A percentile compares a stretch with the other conserved stretches of the same genome.
These are phyloP conservation scores for Dactylellina cionopaga DNA, from an alignment of 2,329 filamentous ascomycete species.

Conservation along the genomic window DNA sequence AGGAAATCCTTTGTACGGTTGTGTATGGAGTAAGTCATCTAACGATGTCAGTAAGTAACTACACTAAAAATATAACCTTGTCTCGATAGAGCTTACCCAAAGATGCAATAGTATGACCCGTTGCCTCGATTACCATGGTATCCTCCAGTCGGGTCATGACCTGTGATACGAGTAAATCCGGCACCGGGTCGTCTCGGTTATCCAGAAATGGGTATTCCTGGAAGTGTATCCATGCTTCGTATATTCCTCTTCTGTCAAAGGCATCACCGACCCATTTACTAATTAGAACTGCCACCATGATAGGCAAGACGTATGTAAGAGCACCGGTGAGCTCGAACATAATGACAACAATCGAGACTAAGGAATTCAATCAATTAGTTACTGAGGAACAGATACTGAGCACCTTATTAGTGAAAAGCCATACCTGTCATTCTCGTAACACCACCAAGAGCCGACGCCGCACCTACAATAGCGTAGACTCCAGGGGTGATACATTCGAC, in stretches of 20 bases:
- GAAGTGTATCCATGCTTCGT: conserved; percentile 97
- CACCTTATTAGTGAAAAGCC: neutral
- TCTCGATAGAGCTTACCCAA: conserved; percentile 65
- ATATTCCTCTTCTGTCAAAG: conserved; percentile 90
- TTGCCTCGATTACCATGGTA: conserved; percentile 84
- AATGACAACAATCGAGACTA: conserved; percentile 95
- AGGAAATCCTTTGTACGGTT: conserved; percentile 89
- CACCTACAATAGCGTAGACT: conserved; percentile 95
- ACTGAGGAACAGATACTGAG: neutral
- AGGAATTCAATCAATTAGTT: neutral
- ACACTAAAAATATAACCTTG: neutral
- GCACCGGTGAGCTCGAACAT: conserved; percentile 99
- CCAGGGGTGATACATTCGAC: conserved; percentile 89
- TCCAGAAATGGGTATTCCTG: conserved; percentile 96
- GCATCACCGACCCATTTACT: conserved; percentile 98
- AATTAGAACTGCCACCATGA: conserved; percentile 99
- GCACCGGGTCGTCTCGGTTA: conserved; percentile 83
- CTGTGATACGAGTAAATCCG: conserved; percentile 84
- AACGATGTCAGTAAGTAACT: neutral
- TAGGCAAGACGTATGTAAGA: conserved; percentile 93
- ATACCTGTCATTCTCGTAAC: conserved; percentile 84
- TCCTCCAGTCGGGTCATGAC: conserved; percentile 95
- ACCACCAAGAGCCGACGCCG: conserved; percentile 90
- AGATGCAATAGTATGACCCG: conserved; percentile 83
- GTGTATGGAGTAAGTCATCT: conserved; percentile 71